Base-by-base conservation (phyloP, 139 green algal genomes). In the Chlorella sp. region DNA sequence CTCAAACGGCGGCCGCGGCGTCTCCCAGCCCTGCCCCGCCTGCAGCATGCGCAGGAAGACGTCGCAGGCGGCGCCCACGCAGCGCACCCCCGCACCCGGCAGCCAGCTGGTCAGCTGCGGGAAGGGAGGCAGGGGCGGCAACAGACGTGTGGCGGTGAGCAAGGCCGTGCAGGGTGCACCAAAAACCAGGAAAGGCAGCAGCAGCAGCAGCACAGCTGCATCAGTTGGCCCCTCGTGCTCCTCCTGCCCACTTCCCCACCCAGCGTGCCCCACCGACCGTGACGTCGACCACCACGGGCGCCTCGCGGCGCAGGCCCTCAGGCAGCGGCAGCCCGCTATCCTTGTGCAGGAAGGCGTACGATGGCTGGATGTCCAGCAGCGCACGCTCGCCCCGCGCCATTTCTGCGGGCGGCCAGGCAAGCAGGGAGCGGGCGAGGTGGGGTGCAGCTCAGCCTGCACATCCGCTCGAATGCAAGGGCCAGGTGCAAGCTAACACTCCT, bases 11-110 rank as follows among this genome's bases (percentile, higher is more conserved):
- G 92, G 80, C 3, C 94, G 62, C 1, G 94, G 92, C 26, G 82
- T 92, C 86, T 98, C 95, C 92, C 93, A 98, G n/a, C 88, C 85
- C 32, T 87, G 78, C 24, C 88, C 91, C 51, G 93, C 87, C 34
- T 34, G 44, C 60, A 94, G 58, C 36, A 87, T 89, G 38, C 81
- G 77, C 85, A 93, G 94, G 80, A 91, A 89, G 13, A 94, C 85
- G 78, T 89, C 86, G 14, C 60, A 77, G 38, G 36, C 36, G 0
- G 36, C 40, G n/a, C 73, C 72, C 24, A 86, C 86, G n/a, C 82
- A 73, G 11, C 56, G 43, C 36, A 87, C 86, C 22, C 70, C 75
- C 44, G n/a, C 44, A 56, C 46, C 68, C 1, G 34, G 67, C 24
- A 34, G 67, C 34, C 74, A 76, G 40, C 36, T 69, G 32, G 73